Percentiles rank a stretch among this genome's conserved stretches.
Evolutionary conservation across 805 yeast genomes (phyloP).

Genomic region (Lachancea cidri): DNA sequence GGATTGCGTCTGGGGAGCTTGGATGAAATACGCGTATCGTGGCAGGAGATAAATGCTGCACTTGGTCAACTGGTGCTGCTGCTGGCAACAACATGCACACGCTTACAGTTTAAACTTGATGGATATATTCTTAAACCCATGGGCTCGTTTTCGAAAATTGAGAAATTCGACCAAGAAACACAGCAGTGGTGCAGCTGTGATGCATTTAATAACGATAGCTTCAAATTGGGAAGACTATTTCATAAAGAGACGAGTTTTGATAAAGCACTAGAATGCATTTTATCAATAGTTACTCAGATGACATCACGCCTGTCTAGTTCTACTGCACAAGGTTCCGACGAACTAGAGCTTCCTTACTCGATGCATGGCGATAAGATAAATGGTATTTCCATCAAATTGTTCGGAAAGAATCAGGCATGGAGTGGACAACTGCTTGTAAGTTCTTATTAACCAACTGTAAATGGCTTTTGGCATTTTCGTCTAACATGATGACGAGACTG

Average conservation of each 20-base stretch:
- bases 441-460: conserved; percentile 72
- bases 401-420: conserved; percentile 60
- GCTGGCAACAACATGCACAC: conserved; percentile 55
- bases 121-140: conserved; percentile 69
- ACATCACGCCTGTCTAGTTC: conserved; percentile 25
- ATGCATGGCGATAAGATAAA: conserved; percentile 72
- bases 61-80: conserved; percentile 77
- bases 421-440: conserved; percentile 90
- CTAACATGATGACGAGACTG: conserved; percentile 29
- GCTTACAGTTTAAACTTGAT: conserved; percentile 49
- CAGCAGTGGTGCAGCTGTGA: conserved; percentile 43
- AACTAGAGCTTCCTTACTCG: conserved; percentile 65
- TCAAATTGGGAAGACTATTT: conserved; percentile 59
- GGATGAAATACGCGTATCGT: conserved; percentile 58
- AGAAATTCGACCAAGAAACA: conserved; percentile 34
- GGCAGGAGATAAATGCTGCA: conserved; percentile 91
- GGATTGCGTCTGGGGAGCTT: conserved; percentile 75
- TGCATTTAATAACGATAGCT: conserved; percentile 68
- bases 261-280: conserved; percentile 70
- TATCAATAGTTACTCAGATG: conserved; percentile 36
- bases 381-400: conserved; percentile 65
- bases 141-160: conserved; percentile 79
- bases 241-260: conserved; percentile 70
- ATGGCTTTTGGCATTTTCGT: conserved; percentile 80
- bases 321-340: conserved; percentile 13